These are phyloP conservation scores for Ceratocystis cubensis DNA, from an alignment of 2,329 filamentous ascomycete species.

Conservation along the genomic window DNA sequence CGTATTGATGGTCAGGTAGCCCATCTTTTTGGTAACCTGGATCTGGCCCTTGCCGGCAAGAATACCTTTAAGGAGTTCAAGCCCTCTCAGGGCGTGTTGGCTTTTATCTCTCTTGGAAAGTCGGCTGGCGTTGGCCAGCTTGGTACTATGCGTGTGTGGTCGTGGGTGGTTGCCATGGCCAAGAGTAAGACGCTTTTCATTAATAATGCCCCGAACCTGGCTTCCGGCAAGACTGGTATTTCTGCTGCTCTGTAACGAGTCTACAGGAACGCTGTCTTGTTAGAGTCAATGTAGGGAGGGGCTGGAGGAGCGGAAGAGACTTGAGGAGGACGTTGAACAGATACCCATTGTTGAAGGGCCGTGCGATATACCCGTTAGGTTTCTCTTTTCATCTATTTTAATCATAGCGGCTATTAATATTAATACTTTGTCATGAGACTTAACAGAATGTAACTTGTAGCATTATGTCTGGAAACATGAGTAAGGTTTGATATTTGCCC, in stretches of 20 bases:
- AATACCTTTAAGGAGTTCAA: slow-evolving; percentile 27
- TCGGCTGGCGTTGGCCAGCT: slow-evolving; percentile 32
- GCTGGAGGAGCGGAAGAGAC: background rate
- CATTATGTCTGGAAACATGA: no score
- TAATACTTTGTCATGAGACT: background rate
- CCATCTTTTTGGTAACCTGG: slow-evolving; percentile 28
- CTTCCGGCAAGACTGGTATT: slow-evolving; percentile 28
- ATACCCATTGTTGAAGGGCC: background rate
- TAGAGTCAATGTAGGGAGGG: background rate
- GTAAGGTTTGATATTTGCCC: no score
- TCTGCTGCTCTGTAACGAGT: background rate
- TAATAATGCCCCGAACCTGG: slow-evolving; percentile 26
- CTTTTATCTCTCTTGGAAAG: slow-evolving; percentile 32
- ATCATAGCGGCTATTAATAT: background rate
- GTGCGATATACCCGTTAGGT: background rate
- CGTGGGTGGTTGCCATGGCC: slow-evolving; percentile 30
- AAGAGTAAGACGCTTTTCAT: slow-evolving; percentile 32
- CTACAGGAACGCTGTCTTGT: background rate
- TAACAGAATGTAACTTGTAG: no score
- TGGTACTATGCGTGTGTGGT: slow-evolving; percentile 30
- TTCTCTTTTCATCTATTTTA: background rate
- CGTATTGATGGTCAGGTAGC: slow-evolving; percentile 28
- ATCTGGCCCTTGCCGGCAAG: slow-evolving; percentile 27
- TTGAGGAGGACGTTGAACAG: background rate
- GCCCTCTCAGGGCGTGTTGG: slow-evolving; percentile 26